Evolutionary conservation across 2,329 filamentous ascomycete species (phyloP), one percentile per base, ranked within the genome.

Genomic region (Drechslerella dactyloides): DNA sequence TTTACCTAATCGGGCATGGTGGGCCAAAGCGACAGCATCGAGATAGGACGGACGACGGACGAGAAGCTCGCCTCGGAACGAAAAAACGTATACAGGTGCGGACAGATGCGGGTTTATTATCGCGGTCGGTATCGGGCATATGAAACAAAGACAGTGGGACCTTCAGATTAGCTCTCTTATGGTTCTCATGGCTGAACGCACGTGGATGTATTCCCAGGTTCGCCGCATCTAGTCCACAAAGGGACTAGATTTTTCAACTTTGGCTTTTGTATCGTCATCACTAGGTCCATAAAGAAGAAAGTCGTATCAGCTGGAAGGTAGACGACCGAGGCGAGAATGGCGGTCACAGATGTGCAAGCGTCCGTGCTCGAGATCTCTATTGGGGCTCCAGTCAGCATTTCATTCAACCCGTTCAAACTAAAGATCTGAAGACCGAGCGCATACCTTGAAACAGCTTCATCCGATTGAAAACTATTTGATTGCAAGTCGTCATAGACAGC

Each of bases 101-200:
- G n/a, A n/a, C n/a, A n/a, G 33, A 37, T 37, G 13, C 6, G 33
- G 6, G 13, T 42, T 42, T 15, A 42, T 15, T 42, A 13, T 17
- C 27, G 27, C 27, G 8, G 37, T 15, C 4, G n/a, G 4, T 19
- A 4, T 27, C 30, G 35, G 19, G 2, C 30, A 27, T 30, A 40
- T 17, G 13, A 4, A 23, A 44, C 3, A n/a, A 50, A 10, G 21
- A 13, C 11, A 13, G 30, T 21, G 53, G 35, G 59, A 70, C 66
- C 66, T 70, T 70, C 66, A 70, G 66, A 70, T 70, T 70, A 70
- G 66, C 66, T 70, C 66, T 70, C 66, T 60, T 48, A 63, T 54
- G 24, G 66, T 70, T 63, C 51, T 70, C 66, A 70, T 70, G 48
- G 66, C 66, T 40, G 66, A 70, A 70, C 66, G 55, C 66, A 70